Evolutionary conservation across 371 early-diverging fungal genomes (phyloP).

Genomic region (Parasitella parasitica): DNA sequence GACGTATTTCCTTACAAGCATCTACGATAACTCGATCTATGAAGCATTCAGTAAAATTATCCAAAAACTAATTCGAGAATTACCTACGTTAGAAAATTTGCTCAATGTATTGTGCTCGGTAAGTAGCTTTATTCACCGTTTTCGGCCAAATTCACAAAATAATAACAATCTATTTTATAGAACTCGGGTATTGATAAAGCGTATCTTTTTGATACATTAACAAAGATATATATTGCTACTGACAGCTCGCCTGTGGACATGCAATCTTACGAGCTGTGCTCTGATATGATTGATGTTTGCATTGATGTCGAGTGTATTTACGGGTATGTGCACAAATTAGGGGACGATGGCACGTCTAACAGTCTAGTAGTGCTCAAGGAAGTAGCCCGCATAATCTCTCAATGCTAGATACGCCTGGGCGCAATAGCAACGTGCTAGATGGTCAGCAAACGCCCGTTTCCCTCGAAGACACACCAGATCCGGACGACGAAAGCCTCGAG

Average conservation of each 20-base stretch:
- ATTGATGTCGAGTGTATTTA: conserved; percentile 85
- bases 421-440: background rate
- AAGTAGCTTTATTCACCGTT: too few relatives aligned
- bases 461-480: conserved; percentile 2
- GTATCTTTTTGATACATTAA: conserved; percentile 86
- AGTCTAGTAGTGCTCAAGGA: conserved; percentile 28
- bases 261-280: conserved; percentile 90
- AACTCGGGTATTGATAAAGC: conserved; percentile 96
- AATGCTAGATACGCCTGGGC: conserved; percentile 12
- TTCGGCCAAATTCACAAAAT: too few relatives aligned
- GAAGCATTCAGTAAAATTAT: conserved; percentile 95
- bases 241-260: conserved; percentile 94
- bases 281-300: conserved; percentile 93
- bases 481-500: conserved; percentile 6
- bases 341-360: background rate
- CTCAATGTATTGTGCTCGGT: conserved; percentile 92
- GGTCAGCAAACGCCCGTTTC: conserved; percentile 19
- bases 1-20: conserved; percentile 87
- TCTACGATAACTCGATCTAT: conserved; percentile 93
- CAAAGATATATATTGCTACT: conserved; percentile 93
- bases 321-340: conserved; percentile 48
- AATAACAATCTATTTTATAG: conserved; percentile 34
- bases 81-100: conserved; percentile 89
- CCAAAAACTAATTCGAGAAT: conserved; percentile 86
- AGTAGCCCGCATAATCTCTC: conserved; percentile 33